A percentile compares a stretch with the other conserved stretches of the same genome.
These are phyloP conservation scores for Pseudonitzschia pungens DNA, from an alignment of 108 stramenopile genomes.

Conservation along the genomic window DNA sequence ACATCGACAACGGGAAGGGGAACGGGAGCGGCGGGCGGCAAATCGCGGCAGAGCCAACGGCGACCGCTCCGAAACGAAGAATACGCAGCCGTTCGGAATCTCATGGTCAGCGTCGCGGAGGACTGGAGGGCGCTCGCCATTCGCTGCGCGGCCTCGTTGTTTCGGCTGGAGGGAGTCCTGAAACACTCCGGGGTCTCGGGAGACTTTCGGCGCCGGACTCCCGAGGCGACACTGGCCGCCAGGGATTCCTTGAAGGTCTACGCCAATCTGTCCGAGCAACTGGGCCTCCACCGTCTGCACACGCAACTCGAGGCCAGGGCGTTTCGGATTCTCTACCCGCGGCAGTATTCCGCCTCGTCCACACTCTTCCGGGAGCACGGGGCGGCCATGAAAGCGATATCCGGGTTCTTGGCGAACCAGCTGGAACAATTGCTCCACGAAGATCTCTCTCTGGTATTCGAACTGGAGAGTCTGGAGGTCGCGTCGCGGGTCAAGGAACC, in stretches of 20 bases:
- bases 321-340: slow-evolving; percentile 73
- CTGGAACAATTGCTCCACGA: slow-evolving; percentile 50
- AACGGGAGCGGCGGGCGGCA: not conserved
- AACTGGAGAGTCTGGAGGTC: slow-evolving; percentile 50
- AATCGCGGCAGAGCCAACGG: not conserved
- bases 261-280: slow-evolving; percentile 60
- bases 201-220: not conserved
- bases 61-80: slow-evolving; percentile 19
- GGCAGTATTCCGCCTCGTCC: slow-evolving; percentile 66
- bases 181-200: not conserved
- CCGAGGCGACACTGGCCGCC: slow-evolving; percentile 36
- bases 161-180: slow-evolving; percentile 63
- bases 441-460: slow-evolving; percentile 48
- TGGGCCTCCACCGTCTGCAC: slow-evolving; percentile 76
- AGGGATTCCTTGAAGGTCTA: slow-evolving; percentile 66
- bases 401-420: slow-evolving; percentile 40
- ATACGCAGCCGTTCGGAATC: slow-evolving; percentile 50
- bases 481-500: slow-evolving; percentile 74
- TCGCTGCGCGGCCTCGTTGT: slow-evolving; percentile 70
- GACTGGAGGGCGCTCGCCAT: slow-evolving; percentile 83
- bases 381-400: slow-evolving; percentile 54
- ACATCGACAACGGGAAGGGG: not conserved
- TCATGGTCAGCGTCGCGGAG: slow-evolving; percentile 58
- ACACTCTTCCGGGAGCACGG: slow-evolving; percentile 50
- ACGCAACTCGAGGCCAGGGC: slow-evolving; percentile 64